phyloP scores from a whole-genome alignment of 192 early-diverging fungal genomes.

The Spizellomyces punctatus region DNA sequence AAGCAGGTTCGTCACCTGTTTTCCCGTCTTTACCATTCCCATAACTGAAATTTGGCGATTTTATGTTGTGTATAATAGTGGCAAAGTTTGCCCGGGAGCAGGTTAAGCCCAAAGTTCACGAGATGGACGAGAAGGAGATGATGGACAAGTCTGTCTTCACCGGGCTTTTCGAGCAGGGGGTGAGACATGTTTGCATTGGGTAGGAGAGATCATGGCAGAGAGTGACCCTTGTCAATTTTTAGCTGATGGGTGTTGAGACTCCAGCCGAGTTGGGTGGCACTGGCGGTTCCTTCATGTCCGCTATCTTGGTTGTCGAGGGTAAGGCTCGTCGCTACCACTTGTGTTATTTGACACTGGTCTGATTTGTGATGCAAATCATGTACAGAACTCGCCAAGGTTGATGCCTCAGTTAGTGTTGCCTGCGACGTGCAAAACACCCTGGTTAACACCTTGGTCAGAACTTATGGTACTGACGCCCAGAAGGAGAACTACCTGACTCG shows the following conservation, averaged over 20 bases:
- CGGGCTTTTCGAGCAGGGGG: constrained; percentile 87
- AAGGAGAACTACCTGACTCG: constrained; percentile 85
- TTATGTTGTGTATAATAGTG: constrained; percentile 47
- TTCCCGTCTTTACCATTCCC: neutral
- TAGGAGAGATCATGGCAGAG: no score
- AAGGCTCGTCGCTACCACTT: neutral
- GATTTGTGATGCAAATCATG: neutral
- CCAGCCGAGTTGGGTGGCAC: constrained; percentile 78
- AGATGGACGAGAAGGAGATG: constrained; percentile 92
- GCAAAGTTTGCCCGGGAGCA: constrained; percentile 81
- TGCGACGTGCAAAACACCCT: constrained; percentile 98
- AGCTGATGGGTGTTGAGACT: constrained; percentile 93
- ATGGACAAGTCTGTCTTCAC: constrained; percentile 78
- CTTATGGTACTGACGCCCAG: constrained; percentile 73
- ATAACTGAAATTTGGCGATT: neutral
- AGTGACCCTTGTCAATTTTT: neutral
- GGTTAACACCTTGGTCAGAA: constrained; percentile 89
- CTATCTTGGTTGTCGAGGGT: constrained; percentile 86
- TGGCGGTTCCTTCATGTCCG: constrained; percentile 80
- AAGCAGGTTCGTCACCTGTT: constrained; percentile 57
- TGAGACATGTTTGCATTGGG: constrained; percentile 41
- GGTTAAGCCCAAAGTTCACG: constrained; percentile 78
- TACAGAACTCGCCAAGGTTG: constrained; percentile 89
- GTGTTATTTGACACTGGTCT: neutral
- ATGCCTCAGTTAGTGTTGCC: constrained; percentile 86